Percentiles rank a stretch among this genome's conserved stretches.
These are phyloP conservation scores for Neonectria ditissima DNA, from an alignment of 2,329 filamentous ascomycete genomes.

Conservation along the genomic window DNA sequence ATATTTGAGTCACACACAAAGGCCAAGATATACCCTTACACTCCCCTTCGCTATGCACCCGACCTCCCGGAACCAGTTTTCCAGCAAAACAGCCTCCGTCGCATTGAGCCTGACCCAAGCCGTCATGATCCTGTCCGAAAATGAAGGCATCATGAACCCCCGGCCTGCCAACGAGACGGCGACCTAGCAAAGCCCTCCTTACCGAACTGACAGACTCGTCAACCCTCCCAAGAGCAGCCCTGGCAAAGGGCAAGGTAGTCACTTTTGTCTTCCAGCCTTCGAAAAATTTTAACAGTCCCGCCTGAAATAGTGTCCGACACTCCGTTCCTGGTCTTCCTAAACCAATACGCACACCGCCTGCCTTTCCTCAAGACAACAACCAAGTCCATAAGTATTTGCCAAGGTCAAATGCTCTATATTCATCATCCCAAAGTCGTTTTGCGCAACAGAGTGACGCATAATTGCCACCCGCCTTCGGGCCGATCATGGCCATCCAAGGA, in stretches of 20 bases:
- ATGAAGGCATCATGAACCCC: constrained; percentile 18
- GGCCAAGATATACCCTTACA: constrained; percentile 56
- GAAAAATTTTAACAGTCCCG: constrained; percentile 50
- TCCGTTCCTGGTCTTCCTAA: constrained; percentile 53
- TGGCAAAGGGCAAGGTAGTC: constrained; percentile 48
- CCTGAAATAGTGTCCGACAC: constrained; percentile 55
- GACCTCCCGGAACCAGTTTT: constrained; percentile 53
- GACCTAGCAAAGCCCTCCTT: constrained; percentile 47
- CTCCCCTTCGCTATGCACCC: constrained; percentile 60
- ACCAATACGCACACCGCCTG: constrained; percentile 52
- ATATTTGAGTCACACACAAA: constrained; percentile 51
- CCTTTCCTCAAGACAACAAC: constrained; percentile 55
- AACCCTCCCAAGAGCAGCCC: constrained; percentile 51
- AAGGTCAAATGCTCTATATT: constrained; percentile 60
- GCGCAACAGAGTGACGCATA: constrained; percentile 44
- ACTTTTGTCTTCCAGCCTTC: constrained; percentile 57
- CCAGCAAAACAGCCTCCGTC: constrained; percentile 55
- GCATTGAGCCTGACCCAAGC: constrained; percentile 27
- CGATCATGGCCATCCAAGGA: constrained; percentile 43
- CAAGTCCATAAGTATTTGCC: constrained; percentile 58
- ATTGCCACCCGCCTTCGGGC: constrained; percentile 37
- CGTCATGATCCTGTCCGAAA: constrained; percentile 19
- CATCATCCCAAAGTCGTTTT: constrained; percentile 56
- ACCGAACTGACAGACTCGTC: constrained; percentile 47
- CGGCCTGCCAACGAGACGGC: constrained; percentile 34